phyloP scores from a whole-genome alignment of 2,329 filamentous ascomycete genomes.

The Bertia moriformis region DNA sequence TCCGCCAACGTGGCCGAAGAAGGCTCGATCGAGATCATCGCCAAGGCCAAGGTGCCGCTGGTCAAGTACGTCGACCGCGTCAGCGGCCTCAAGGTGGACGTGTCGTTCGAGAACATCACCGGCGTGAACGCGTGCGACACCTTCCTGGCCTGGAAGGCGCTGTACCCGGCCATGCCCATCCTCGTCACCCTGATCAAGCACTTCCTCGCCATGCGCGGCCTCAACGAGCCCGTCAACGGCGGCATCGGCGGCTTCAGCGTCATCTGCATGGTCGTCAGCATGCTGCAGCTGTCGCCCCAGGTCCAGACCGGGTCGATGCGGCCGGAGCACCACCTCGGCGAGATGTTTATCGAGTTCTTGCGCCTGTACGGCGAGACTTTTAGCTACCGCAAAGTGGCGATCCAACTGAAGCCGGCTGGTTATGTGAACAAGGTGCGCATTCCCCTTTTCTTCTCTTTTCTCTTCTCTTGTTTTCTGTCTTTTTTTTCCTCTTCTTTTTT shows the following conservation, averaged over 20 bases:
- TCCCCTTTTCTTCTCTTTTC: constrained; percentile 1
- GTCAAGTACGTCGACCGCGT: constrained; percentile 74
- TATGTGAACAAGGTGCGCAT: constrained; percentile 61
- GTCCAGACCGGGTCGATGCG: constrained; percentile 44
- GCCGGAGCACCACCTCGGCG: constrained; percentile 56
- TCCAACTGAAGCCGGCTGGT: constrained; percentile 60
- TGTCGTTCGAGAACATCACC: constrained; percentile 85
- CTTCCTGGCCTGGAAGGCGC: constrained; percentile 63
- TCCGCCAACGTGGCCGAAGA: constrained; percentile 38
- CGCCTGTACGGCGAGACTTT: constrained; percentile 79
- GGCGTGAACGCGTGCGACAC: constrained; percentile 70
- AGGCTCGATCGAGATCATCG: constrained; percentile 52
- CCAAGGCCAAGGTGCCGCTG: constrained; percentile 70
- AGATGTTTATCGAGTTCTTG: constrained; percentile 75
- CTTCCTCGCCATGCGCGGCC: constrained; percentile 70
- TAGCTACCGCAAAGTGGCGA: constrained; percentile 54
- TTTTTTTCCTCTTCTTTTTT: no score
- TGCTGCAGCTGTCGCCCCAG: constrained; percentile 67
- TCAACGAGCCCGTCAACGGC: constrained; percentile 84
- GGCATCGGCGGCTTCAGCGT: constrained; percentile 89
- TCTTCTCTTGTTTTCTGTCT: constrained; percentile 5
- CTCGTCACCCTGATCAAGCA: constrained; percentile 86
- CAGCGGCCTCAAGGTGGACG: constrained; percentile 73
- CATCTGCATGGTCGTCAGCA: constrained; percentile 82
- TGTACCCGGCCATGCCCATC: constrained; percentile 73